phyloP scores from a whole-genome alignment of 2,329 filamentous ascomycete genomes.

The Sclerotiophoma versabilis region DNA sequence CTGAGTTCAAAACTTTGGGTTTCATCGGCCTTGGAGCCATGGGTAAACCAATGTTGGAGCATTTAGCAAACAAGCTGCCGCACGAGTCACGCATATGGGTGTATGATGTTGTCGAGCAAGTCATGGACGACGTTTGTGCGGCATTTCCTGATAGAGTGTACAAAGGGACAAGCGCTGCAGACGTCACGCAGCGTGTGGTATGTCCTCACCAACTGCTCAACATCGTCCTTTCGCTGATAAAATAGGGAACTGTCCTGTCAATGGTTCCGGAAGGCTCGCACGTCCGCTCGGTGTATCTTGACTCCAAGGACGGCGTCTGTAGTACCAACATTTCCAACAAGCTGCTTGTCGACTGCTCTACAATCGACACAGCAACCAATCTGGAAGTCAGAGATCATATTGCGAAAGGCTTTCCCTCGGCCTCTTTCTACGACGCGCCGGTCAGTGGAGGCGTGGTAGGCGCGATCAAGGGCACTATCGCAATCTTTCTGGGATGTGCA shows the following conservation, averaged over 20 bases:
- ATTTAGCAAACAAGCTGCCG: conserved; percentile 58
- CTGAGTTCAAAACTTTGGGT: conserved; percentile 46
- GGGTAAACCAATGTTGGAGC: conserved; percentile 61
- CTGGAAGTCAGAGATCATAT: conserved; percentile 55
- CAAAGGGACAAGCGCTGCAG: conserved; percentile 53
- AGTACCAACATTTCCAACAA: conserved; percentile 53
- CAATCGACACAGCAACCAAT: conserved; percentile 62
- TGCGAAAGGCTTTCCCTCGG: conserved; percentile 45
- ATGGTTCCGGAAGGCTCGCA: conserved; percentile 63
- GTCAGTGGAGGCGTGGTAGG: conserved; percentile 62
- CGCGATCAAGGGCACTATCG: conserved; percentile 60
- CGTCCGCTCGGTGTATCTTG: conserved; percentile 60
- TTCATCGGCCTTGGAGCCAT: conserved; percentile 65
- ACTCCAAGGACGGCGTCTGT: conserved; percentile 53
- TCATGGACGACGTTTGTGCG: conserved; percentile 53
- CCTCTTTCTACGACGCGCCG: conserved; percentile 61
- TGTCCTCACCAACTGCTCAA: conserved; percentile 12
- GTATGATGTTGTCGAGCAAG: conserved; percentile 57
- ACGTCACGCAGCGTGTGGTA: conserved; percentile 61
- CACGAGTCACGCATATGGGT: conserved; percentile 55
- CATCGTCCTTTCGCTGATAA: conserved; percentile 1
- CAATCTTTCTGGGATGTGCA: conserved; percentile 63
- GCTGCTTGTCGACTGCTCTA: conserved; percentile 63
- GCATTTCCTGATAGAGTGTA: conserved; percentile 51
- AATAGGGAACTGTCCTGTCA: conserved; percentile 58